phyloP scores from a whole-genome alignment of 78 protist genomes.

The Trichosphaerium sp. region DNA sequence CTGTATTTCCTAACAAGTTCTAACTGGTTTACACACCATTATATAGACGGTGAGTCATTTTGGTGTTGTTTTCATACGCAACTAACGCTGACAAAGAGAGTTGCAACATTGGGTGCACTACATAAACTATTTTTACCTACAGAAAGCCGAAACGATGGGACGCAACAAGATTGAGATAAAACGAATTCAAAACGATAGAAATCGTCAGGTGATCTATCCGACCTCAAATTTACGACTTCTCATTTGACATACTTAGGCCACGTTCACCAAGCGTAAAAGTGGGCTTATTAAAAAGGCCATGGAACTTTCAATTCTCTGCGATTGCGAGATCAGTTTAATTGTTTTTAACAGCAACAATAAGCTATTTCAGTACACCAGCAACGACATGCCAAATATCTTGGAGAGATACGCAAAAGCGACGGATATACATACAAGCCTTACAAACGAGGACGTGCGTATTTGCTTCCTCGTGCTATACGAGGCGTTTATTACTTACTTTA shows the following conservation, averaged over 20 bases:
- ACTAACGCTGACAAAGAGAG: no score
- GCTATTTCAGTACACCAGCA: constrained; percentile 32
- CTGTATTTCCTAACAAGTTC: no score
- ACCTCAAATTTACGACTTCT: background rate
- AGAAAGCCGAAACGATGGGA: constrained; percentile 21
- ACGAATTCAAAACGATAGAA: constrained; percentile 51
- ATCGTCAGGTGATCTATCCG: constrained; percentile 19
- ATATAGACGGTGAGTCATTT: no score
- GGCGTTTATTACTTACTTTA: no score
- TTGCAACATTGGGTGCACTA: no score
- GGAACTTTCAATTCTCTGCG: constrained; percentile 67
- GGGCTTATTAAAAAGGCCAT: constrained; percentile 78
- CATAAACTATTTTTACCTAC: no score
- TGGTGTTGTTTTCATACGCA: no score
- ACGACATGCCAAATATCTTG: constrained; percentile 31
- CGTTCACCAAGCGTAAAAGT: constrained; percentile 68
- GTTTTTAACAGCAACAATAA: constrained; percentile 46
- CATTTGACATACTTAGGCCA: constrained; percentile 5
- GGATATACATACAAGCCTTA: no score
- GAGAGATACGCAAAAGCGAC: constrained; percentile 47
- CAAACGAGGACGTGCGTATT: no score
- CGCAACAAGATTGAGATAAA: constrained; percentile 55
- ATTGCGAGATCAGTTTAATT: constrained; percentile 64
- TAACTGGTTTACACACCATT: no score
- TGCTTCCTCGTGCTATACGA: no score